Percentiles rank a stretch among this genome's conserved stretches.
Evolutionary conservation across 2,329 filamentous ascomycete species (phyloP).

Genomic region (Nothophoma quercina): DNA sequence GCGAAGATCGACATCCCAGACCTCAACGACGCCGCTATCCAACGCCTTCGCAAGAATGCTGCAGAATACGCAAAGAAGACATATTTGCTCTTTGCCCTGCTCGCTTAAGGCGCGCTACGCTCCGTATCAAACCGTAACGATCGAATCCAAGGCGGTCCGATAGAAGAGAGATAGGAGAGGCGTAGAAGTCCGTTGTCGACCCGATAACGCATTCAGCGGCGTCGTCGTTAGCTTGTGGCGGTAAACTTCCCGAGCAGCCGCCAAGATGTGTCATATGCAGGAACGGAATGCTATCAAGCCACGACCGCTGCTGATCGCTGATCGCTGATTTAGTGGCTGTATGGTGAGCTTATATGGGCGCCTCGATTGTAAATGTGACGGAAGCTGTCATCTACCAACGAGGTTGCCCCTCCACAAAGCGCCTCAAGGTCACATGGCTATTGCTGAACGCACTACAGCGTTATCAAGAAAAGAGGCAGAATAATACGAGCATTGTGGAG

Average conservation of each 20-base stretch:
- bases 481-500: not conserved
- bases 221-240: not conserved
- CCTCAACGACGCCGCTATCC: slow-evolving; percentile 57
- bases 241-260: not conserved
- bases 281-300: not conserved
- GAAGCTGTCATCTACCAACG: too few relatives aligned
- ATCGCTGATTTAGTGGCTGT: not conserved
- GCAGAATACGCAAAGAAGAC: slow-evolving; percentile 85
- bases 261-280: slow-evolving; percentile 5
- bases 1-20: slow-evolving; percentile 55
- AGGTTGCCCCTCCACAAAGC: too few relatives aligned
- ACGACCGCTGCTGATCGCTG: slow-evolving; percentile 3
- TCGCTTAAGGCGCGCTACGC: slow-evolving; percentile 49
- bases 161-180: not conserved
- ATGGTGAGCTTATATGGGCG: not conserved
- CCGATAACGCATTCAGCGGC: not conserved
- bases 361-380: too few relatives aligned
- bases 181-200: not conserved
- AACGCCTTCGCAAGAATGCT: slow-evolving; percentile 67
- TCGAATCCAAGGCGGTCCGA: not conserved
- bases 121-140: not conserved
- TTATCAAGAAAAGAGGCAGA: too few relatives aligned
- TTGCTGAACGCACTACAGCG: too few relatives aligned
- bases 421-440: too few relatives aligned
- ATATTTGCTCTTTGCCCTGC: slow-evolving; percentile 79